Conservation (phyloP, 2,329 filamentous ascomycete species). For the Neodidymelliopsis sp. region DNA sequence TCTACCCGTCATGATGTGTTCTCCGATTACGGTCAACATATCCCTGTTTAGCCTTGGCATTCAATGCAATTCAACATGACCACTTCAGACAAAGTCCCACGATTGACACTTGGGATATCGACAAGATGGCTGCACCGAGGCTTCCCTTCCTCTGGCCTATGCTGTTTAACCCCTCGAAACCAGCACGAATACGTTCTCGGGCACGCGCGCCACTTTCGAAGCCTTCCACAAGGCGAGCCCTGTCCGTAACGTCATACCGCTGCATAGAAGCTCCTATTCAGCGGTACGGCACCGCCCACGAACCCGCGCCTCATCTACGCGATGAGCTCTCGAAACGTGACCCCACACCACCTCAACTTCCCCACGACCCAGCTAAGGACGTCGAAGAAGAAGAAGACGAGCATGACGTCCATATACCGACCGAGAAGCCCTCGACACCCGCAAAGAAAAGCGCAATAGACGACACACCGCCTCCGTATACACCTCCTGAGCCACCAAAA, state of each 20-base stretch:
- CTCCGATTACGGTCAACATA: constrained; percentile 20
- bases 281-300: constrained; percentile 58
- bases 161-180: constrained; percentile 48
- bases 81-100: background rate
- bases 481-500: constrained; percentile 34
- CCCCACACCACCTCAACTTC: constrained; percentile 5
- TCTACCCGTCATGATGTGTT: constrained; percentile 19
- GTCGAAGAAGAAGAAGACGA: constrained; percentile 39
- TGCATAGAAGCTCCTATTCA: constrained; percentile 43
- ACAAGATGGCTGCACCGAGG: constrained; percentile 53
- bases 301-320: constrained; percentile 52
- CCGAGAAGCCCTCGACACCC: constrained; percentile 26
- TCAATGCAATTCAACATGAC: constrained; percentile 13
- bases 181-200: constrained; percentile 31
- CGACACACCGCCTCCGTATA: constrained; percentile 17
- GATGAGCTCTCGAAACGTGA: constrained; percentile 21
- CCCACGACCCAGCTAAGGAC: constrained; percentile 23
- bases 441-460: constrained; percentile 21
- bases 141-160: constrained; percentile 58
- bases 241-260: constrained; percentile 42
- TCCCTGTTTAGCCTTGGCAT: constrained; percentile 18
- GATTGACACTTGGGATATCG: background rate
- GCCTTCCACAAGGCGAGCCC: constrained; percentile 17
- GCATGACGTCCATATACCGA: constrained; percentile 12
- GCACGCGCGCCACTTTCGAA: constrained; percentile 24